Percentiles rank a stretch among this genome's conserved stretches.
phyloP scores from a whole-genome alignment of 768 basidiomycete genomes.

The Mrakia blollopis region DNA sequence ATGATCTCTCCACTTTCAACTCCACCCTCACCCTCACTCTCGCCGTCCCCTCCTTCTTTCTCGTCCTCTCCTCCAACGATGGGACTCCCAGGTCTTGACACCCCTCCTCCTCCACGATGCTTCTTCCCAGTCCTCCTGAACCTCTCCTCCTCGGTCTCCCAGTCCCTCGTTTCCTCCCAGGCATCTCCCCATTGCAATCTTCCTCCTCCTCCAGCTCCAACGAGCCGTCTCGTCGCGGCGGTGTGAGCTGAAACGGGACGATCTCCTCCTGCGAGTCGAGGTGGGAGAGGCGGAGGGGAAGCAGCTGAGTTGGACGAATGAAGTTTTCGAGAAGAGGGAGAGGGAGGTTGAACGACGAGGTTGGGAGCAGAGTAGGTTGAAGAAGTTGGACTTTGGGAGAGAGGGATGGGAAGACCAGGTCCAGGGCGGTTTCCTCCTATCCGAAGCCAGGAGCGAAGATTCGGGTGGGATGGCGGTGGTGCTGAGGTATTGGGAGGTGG shows the following conservation, averaged over 20 bases:
- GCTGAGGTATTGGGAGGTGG: not conserved
- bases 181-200: not conserved
- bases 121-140: constrained; percentile 5
- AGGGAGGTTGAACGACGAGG: not conserved
- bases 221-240: not conserved
- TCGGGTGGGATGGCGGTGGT: not conserved
- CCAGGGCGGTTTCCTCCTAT: not conserved
- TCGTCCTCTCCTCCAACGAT: not conserved
- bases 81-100: not conserved
- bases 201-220: not conserved
- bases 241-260: not conserved
- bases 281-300: not conserved
- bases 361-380: not conserved
- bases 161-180: not conserved
- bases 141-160: not conserved
- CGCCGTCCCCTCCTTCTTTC: not conserved
- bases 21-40: not conserved
- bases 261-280: not conserved
- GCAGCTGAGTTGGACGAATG: too few relatives aligned
- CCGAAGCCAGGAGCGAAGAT: not conserved
- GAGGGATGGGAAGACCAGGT: not conserved
- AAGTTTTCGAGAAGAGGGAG: too few relatives aligned
- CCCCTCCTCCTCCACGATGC: not conserved
- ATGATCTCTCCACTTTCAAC: not conserved
- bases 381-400: not conserved